Evolutionary conservation across 1,284 basidiomycete species (phyloP), one percentile per base, ranked within the genome.

Genomic region (Boletus hoseneyae): DNA sequence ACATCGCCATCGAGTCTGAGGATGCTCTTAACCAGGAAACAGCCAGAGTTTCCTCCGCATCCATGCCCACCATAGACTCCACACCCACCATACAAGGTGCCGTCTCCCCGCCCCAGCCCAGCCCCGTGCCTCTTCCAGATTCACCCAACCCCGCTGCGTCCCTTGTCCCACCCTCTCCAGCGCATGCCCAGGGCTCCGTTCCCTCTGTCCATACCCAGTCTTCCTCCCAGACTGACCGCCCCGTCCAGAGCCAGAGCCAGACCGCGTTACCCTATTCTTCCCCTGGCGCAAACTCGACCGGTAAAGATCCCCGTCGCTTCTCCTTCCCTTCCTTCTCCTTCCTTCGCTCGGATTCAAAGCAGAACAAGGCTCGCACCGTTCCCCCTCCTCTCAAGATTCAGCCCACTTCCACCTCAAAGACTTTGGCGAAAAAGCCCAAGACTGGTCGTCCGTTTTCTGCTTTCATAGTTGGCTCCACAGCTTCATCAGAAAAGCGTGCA

Each of bases 401-500:
- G 19, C 42, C 30, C 45, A 36, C 42, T 6, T 46, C 55, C 7
- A 41, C 19, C 36, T 42, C 47, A 19, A 64, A 49, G 37, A 18
- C 40, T 19, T 25, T 39, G 3, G 67, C 69, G 51, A 76, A 71
- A 66, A 72, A 71, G 52, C 57, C 58, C 12, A 63, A 63, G 49
- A 64, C 70, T 23, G 55, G 61, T 10, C 61, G 65, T 35, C 63
- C 71, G 3, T 60, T 65, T 42, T 50, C 63, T 3, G 32, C 53
- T 21, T 37, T 67, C 52, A 52, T 48, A 1, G 45, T 54, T 18
- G 63, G 65, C 11, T 39, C 45, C 3, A n/a, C 38, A 11, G 45
- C 53, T 16, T 73, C 64, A 38, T 73, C 80, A 12, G 78, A 85
- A 50, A 82, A 75, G 60, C 76, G 76, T 8, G 85, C 84, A n/a